These are phyloP conservation scores for Sporobolus alterniflorus DNA, from an alignment of 202 grass and related monocot species.

Conservation along the genomic window DNA sequence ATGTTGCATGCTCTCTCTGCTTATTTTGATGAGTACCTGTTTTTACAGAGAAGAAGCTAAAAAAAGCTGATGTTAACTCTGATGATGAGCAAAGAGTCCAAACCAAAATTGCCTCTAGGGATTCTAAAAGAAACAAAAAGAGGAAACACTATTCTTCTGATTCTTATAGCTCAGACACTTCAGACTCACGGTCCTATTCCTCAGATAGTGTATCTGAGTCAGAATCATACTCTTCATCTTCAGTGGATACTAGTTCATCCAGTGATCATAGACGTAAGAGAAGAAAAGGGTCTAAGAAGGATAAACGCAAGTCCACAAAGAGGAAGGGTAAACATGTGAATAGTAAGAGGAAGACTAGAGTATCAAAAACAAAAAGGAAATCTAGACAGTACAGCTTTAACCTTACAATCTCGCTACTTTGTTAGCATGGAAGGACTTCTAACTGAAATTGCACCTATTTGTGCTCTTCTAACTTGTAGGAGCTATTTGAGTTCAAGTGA, in stretches of 20 bases:
- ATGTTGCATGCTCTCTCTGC: slow-evolving; percentile 7
- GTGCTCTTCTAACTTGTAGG: slow-evolving; percentile 35
- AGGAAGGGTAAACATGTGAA: slow-evolving; percentile 52
- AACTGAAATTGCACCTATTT: slow-evolving; percentile 15
- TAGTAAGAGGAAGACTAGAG: slow-evolving; percentile 58
- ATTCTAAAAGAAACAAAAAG: slow-evolving; percentile 60
- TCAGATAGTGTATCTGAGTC: slow-evolving; percentile 65
- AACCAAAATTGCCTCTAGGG: slow-evolving; percentile 31
- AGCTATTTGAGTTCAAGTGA: slow-evolving; percentile 58
- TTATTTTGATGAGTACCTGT: slow-evolving; percentile 19
- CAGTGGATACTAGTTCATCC: slow-evolving; percentile 72
- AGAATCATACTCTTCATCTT: slow-evolving; percentile 67
- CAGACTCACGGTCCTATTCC: slow-evolving; percentile 64
- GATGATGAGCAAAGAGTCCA: slow-evolving; percentile 40
- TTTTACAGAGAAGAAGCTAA: slow-evolving; percentile 64
- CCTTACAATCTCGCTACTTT: slow-evolving; percentile 10
- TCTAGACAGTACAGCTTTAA: slow-evolving; percentile 52
- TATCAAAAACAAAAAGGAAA: slow-evolving; percentile 48
- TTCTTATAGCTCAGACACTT: slow-evolving; percentile 79
- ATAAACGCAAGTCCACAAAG: slow-evolving; percentile 55
- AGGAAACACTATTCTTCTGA: slow-evolving; percentile 74
- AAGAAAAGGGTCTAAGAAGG: slow-evolving; percentile 73
- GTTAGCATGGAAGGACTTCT: slow-evolving; percentile 32
- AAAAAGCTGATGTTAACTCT: slow-evolving; percentile 30
- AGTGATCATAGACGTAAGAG: slow-evolving; percentile 72